Evolutionary conservation across 129 eudicot species (phyloP), one percentile per base, ranked within the genome.

Genomic region (Smallanthus sonchifolius): DNA sequence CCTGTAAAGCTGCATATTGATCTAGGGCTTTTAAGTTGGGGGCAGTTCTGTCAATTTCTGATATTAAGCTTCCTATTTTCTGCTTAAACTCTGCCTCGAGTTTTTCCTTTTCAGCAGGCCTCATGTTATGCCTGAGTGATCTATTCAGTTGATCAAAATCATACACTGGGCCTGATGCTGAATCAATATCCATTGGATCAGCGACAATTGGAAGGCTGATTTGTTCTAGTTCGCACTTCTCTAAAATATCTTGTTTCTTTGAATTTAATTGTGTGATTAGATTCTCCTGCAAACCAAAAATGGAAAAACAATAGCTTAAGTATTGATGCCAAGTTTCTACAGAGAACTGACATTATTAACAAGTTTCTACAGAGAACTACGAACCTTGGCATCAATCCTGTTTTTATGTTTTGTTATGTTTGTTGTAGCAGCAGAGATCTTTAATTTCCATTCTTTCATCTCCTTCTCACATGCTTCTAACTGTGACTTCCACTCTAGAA

Each of bases 21-120:
- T 95, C 99, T 63, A 95, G 76, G 68, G 97, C 99, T 86, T 95
- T 95, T 67, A 95, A 82, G 80, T 95, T 95, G 14, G 99, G 99
- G 62, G 99, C 96, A 8, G 97, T 91, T 77, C 87, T 84, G 75
- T 87, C 99, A 59, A 95, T 95, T 76, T 95, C 96, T 24, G 97
- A 83, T 13, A 79, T 71, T 66, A 95, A 69, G 73, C 83, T 83
- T 69, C 88, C 88, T 59, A 91, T 88, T 82, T 91, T 95, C 64
- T 91, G 96, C 30, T 79, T 85, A 67, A 91, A 91, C 54, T 95
- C 97, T 9, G 80, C 91, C 68, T 95, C 99, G 36, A 76, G 79
- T 84, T 91, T 95, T 62, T 95, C 99, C 52, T 96, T 77, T 70
- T 95, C 97, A 61, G 94, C 83, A 17, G 91, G 84, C 67, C 83